Evolutionary conservation across 805 yeast species (phyloP).

Genomic region (Metschnikowia santaceciliae): DNA sequence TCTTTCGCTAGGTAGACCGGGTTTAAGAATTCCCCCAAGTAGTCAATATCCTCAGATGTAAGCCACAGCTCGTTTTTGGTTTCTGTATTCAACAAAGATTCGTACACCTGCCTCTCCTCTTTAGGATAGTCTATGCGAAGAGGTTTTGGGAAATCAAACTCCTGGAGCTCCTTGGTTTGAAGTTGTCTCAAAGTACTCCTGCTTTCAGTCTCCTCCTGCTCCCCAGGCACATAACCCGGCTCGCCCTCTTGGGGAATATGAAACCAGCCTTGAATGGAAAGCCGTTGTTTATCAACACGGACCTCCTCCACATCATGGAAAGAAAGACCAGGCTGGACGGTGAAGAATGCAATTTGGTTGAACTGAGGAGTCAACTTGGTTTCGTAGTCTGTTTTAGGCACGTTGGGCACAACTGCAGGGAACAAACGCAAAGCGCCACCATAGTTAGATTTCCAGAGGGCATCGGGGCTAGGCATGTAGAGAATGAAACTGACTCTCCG

Average conservation of each 20-base stretch:
- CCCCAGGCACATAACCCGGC: conserved; percentile 77
- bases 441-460: conserved; percentile 82
- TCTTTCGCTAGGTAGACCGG: conserved; percentile 38
- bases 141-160: conserved; percentile 77
- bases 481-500: conserved; percentile 89
- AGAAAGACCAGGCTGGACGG: conserved; percentile 92
- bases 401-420: conserved; percentile 83
- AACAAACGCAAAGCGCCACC: conserved; percentile 91
- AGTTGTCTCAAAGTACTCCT: conserved; percentile 74
- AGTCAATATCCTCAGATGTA: conserved; percentile 41
- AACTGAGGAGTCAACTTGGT: conserved; percentile 82
- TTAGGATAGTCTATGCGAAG: conserved; percentile 40
- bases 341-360: conserved; percentile 93
- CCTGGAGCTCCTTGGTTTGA: conserved; percentile 71
- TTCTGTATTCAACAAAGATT: conserved; percentile 13
- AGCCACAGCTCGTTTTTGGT: neutral
- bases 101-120: conserved; percentile 35
- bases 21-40: conserved; percentile 54
- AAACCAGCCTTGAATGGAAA: conserved; percentile 98
- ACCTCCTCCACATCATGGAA: conserved; percentile 99
- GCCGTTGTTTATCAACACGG: conserved; percentile 80
- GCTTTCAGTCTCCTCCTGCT: conserved; percentile 73
- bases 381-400: conserved; percentile 75
- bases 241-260: conserved; percentile 96
- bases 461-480: conserved; percentile 89